A percentile compares a stretch with the other conserved stretches of the same genome.
These are phyloP conservation scores for Dendrothele bispora DNA, from an alignment of 768 basidiomycete species.

Conservation along the genomic window DNA sequence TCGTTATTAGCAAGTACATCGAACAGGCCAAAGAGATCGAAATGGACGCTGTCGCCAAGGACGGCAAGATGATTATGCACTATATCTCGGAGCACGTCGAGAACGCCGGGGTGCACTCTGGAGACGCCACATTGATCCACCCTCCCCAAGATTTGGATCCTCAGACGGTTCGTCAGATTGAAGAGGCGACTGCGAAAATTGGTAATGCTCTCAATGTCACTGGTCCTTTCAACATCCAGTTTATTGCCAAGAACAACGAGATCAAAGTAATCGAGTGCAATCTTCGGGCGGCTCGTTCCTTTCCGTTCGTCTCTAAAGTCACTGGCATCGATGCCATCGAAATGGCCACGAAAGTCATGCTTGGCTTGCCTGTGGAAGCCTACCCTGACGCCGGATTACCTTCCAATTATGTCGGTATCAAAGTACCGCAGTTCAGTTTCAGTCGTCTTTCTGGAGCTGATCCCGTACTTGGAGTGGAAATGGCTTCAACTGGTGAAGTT, in stretches of 20 bases:
- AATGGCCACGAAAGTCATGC: slow-evolving; percentile 99
- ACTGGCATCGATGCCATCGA: slow-evolving; percentile 98
- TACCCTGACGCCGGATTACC: slow-evolving; percentile 91
- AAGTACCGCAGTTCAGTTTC: slow-evolving; percentile 99
- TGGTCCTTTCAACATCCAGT: slow-evolving; percentile 99
- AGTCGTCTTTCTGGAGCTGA: slow-evolving; percentile 95
- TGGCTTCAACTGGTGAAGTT: slow-evolving; percentile 99
- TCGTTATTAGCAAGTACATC: slow-evolving; percentile 99
- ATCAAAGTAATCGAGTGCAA: slow-evolving; percentile 99
- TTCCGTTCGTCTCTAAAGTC: slow-evolving; percentile 99
- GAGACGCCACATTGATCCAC: slow-evolving; percentile 96
- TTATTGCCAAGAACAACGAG: slow-evolving; percentile 99
- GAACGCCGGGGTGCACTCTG: slow-evolving; percentile 98
- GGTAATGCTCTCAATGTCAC: slow-evolving; percentile 97
- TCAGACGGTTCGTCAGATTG: slow-evolving; percentile 92
- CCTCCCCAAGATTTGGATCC: slow-evolving; percentile 98
- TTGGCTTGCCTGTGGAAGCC: slow-evolving; percentile 82
- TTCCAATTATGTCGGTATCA: slow-evolving; percentile 94
- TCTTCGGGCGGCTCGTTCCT: slow-evolving; percentile 93
- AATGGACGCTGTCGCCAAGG: slow-evolving; percentile 98
- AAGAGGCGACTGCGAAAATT: slow-evolving; percentile 96
- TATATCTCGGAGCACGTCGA: slow-evolving; percentile 99
- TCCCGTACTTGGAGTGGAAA: slow-evolving; percentile 96
- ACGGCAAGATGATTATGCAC: slow-evolving; percentile 99
- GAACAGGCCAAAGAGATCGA: slow-evolving; percentile 99